Evolutionary conservation across 371 early-diverging fungal species (phyloP), one percentile per base, ranked within the genome.

Genomic region (Mucor irregularis): DNA sequence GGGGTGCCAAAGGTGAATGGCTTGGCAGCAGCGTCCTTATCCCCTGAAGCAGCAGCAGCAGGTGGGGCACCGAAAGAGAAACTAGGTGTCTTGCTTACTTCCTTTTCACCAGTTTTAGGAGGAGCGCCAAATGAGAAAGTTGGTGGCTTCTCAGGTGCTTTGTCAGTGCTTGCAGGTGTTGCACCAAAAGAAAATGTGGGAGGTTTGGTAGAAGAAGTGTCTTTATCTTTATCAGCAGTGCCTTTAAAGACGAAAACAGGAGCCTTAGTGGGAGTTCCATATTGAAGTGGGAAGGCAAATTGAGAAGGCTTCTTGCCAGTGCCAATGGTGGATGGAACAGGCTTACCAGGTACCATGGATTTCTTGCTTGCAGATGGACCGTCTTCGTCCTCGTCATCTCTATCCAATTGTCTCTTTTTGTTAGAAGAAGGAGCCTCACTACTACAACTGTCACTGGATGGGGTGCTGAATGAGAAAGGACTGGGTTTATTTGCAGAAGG

Each of bases 51-150:
- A 14, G 40, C 10, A 5, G 16, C 6, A 22, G 39, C 8, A 2
- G 22, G 10, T 14, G 40, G 2, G 0, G 42, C 43, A 13, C 24
- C 45, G 34, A 43, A 43, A 16, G 44, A 40, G 19, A 22, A 40
- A 9, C 19, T 7, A 11, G 40, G 28, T 21, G 16, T 31, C n/a
- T n/a, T n/a, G n/a, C n/a, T n/a, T n/a, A n/a, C n/a, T n/a, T n/a
- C n/a, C 16, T 29, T 46, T 29, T 46, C 46, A 29, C 17, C 9
- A 6, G 44, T 6, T 7, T 24, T 13, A 3, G 44, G 14, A 4
- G 49, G 4, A 21, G 30, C 22, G 16, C 49, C 49, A 49, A 49
- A 49, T 16, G 38, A 37, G 16, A 49, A 49, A 14, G 38, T 35
- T 13, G 49, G 22, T 19, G 33, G 29, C 1, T n/a, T 29, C 5